Evolutionary conservation across 2,329 filamentous ascomycete genomes (phyloP).

Genomic region (Colletotrichum sp.): DNA sequence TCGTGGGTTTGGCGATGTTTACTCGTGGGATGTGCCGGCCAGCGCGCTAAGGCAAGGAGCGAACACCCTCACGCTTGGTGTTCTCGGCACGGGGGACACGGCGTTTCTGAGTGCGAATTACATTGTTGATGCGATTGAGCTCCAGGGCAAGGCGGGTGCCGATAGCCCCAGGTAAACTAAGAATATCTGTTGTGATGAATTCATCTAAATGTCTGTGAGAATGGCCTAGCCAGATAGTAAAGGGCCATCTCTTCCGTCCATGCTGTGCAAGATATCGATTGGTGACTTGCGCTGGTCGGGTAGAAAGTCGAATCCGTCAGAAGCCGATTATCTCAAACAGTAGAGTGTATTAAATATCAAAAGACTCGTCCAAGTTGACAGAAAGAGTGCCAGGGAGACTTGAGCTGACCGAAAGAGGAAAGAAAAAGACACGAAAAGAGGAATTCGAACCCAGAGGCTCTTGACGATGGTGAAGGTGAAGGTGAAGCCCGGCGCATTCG

Average conservation of each 20-base stretch:
- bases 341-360: not conserved
- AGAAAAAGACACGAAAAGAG: too few species aligned
- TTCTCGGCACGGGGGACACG: conserved; percentile 55
- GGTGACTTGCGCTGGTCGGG: not conserved
- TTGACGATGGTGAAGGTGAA: not conserved
- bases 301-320: not conserved
- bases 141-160: not conserved
- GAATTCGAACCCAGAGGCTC: too few species aligned
- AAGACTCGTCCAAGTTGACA: not conserved
- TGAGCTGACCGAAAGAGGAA: too few species aligned
- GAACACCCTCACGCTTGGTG: conserved; percentile 60
- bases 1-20: conserved; percentile 60
- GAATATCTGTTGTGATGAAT: accelerated
- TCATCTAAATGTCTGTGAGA: not conserved
- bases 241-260: not conserved
- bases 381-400: too few species aligned
- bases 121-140: conserved; percentile 15
- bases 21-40: conserved; percentile 55
- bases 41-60: conserved; percentile 54
- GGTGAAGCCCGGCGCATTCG: not conserved
- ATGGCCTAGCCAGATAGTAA: not conserved
- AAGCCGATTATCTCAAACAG: not conserved
- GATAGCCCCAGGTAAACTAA: not conserved
- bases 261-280: not conserved
- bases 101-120: conserved; percentile 54